Evolutionary conservation across 805 yeast species (phyloP), one percentile per base, ranked within the genome.

Genomic region (Saccharomycopsis fodiens): DNA sequence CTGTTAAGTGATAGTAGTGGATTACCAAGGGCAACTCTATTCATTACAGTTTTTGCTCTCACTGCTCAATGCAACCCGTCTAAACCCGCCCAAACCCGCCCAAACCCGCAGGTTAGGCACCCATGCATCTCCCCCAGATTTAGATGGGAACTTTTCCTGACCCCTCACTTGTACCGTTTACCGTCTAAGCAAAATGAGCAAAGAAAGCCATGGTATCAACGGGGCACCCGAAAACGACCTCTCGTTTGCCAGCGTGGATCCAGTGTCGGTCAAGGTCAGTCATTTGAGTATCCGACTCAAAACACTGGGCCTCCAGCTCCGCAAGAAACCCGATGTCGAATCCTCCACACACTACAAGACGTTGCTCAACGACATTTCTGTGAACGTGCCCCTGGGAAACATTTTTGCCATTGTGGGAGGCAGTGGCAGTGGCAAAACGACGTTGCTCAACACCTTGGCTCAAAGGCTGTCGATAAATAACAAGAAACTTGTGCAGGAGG

Each of bases 391-490:
- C 0, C 59, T 74, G 12, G 84, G 85, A 15, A 67, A 81, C 7
- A 61, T 87, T 32, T 70, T 86, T 61, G 94, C 94, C 4, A 82
- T 86, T 7, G 73, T 87, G 66, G 96, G 95, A 2, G 91, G 95
- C 0, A 82, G 89, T 0, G 95, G 95, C 0, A 78, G 87, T 2
- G 95, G 95, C 3, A 86, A 87, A 57, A 86, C 95, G 0, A 84
- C 95, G 0, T 59, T 86, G 37, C 64, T 86, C 19, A 86, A 86
- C 57, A 76, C 77, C 0, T 59, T 82, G 40, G 78, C 86, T 0
- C 72, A 76, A 39, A 60, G 82, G 52, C 65, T 72, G 16, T 42
- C 47, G 8, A 10, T 30, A 3, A 35, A 22, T 13, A 38, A 37
- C 22, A 21, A 29, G 23, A 44, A 41, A 13, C 23, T 46, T 13